Evolutionary conservation across 306 rosid genomes (phyloP).

Genomic region (Styphnolobium japonicum): DNA sequence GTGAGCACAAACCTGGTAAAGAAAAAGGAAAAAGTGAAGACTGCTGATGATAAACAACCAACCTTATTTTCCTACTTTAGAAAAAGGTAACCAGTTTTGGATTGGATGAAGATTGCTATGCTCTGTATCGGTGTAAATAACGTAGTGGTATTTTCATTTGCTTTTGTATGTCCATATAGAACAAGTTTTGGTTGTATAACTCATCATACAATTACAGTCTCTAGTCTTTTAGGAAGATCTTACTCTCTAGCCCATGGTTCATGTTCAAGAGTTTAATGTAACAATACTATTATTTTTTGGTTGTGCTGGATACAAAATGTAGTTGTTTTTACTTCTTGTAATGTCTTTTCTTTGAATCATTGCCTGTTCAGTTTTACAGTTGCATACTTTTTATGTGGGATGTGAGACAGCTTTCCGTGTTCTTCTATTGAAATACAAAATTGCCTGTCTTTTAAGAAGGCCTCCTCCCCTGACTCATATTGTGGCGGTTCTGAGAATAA

Average conservation of each 20-base stretch:
- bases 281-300: not conserved
- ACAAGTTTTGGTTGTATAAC: not conserved
- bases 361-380: not conserved
- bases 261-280: conserved; percentile 4
- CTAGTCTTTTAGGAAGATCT: not conserved
- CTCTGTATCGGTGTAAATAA: conserved; percentile 21
- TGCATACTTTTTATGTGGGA: not conserved
- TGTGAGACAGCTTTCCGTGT: too few species aligned
- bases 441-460: too few species aligned
- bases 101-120: not conserved
- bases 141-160: conserved; percentile 19
- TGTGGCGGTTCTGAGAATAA: too few species aligned
- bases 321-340: not conserved
- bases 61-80: conserved; percentile 67
- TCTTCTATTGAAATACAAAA: too few species aligned
- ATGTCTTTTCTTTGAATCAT: not conserved
- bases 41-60: conserved; percentile 55
- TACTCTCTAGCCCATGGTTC: not conserved
- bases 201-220: not conserved
- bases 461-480: too few species aligned
- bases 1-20: conserved; percentile 40
- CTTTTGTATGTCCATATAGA: not conserved
- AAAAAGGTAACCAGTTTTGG: conserved; percentile 44
- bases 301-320: conserved; percentile 3
- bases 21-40: conserved; percentile 57